Evolutionary conservation across 495 filamentous ascomycete genomes (phyloP).

Genomic region (Pseudoneurospora amorphoporcata): DNA sequence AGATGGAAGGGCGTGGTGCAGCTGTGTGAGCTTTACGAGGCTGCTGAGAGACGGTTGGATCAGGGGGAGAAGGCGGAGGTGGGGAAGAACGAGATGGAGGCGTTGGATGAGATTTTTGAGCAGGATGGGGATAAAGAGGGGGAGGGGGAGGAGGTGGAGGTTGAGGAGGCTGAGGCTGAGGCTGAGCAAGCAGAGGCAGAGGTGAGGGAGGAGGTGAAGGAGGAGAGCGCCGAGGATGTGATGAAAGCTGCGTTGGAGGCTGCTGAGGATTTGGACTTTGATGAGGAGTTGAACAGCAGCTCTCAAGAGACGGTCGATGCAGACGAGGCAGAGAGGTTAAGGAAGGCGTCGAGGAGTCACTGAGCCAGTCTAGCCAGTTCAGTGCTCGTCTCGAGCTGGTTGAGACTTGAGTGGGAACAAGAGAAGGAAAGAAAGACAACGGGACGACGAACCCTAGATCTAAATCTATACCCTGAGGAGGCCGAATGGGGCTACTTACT

Average conservation of each 20-base stretch:
- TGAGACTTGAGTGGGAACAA: background rate
- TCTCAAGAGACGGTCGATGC: background rate
- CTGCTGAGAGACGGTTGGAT: background rate
- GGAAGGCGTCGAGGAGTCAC: background rate
- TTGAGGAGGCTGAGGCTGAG: background rate
- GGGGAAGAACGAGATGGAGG: background rate
- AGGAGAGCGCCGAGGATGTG: background rate
- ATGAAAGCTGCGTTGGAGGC: background rate
- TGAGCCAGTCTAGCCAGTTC: background rate
- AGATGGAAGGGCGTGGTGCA: background rate
- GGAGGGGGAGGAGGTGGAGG: background rate
- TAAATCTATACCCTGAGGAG: background rate
- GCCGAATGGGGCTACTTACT: background rate
- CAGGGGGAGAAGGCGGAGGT: background rate
- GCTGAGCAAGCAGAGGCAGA: background rate
- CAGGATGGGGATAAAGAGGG: background rate
- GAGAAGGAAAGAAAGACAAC: background rate
- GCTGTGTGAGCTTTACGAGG: conserved; percentile 1
- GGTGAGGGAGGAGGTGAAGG: background rate
- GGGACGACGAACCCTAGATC: background rate
- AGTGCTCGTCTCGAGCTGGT: background rate
- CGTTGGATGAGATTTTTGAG: background rate
- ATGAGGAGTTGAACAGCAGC: background rate
- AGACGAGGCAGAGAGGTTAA: background rate
- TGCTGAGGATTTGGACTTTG: background rate